Conservation (phyloP, 73 alveolate genomes). For the Paramecium bursaria region DNA sequence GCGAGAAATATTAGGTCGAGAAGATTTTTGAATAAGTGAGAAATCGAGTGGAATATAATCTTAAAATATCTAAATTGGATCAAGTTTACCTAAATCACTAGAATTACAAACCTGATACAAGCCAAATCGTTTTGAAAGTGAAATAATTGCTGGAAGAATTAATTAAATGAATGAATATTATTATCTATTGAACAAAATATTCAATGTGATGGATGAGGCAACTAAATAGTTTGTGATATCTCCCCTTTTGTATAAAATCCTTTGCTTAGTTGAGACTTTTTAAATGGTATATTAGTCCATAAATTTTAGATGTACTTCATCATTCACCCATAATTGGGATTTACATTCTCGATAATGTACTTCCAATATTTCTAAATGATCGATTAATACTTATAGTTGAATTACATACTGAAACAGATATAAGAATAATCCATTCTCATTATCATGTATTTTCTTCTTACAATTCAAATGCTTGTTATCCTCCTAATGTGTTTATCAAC, state of each 20-base stretch:
- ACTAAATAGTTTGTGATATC: too few species aligned
- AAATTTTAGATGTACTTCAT: constrained; percentile 9
- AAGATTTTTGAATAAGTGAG: too few species aligned
- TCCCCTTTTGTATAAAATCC: not conserved
- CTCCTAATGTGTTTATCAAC: not conserved
- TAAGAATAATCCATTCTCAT: not conserved
- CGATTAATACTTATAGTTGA: not conserved
- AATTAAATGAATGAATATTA: too few species aligned
- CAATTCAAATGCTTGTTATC: not conserved
- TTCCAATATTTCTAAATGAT: constrained; percentile 45
- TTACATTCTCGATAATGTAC: not conserved
- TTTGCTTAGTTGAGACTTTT: constrained; percentile 5
- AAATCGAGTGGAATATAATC: too few species aligned
- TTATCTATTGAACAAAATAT: too few species aligned
- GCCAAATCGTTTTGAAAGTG: too few species aligned
- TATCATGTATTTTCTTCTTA: not conserved
- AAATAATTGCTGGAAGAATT: too few species aligned
- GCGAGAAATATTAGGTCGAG: too few species aligned
- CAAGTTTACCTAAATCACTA: too few species aligned
- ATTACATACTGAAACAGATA: not conserved
- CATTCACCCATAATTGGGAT: constrained; percentile 16
- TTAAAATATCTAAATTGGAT: too few species aligned
- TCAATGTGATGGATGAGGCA: too few species aligned
- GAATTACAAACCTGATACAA: too few species aligned
- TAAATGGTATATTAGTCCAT: constrained; percentile 17